Conservation (phyloP, 306 rosid species). For the Gastrolobium bilobum region DNA sequence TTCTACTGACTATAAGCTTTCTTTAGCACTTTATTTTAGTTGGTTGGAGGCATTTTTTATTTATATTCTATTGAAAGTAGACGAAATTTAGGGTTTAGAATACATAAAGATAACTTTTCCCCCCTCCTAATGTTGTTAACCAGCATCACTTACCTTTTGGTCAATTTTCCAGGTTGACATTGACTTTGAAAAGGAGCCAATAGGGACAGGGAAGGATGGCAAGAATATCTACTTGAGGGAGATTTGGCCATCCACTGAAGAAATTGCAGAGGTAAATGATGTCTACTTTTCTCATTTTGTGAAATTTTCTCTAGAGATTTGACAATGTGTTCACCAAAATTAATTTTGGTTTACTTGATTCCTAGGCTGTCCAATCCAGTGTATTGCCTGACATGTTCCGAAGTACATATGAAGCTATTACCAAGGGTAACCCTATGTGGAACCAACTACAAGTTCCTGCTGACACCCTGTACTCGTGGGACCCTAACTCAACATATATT, state of each 20-base stretch:
- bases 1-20: slow-evolving; percentile 24
- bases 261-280: slow-evolving; percentile 76
- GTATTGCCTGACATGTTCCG: slow-evolving; percentile 96
- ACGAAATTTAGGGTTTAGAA: slow-evolving; percentile 60
- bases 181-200: slow-evolving; percentile 90
- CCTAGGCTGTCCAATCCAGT: slow-evolving; percentile 90
- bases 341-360: slow-evolving; percentile 51
- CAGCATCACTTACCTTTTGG: slow-evolving; percentile 25
- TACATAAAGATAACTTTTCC: not conserved
- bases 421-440: slow-evolving; percentile 94
- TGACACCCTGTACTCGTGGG: slow-evolving; percentile 90
- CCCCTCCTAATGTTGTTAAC: not conserved
- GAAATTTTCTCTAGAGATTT: slow-evolving; percentile 24
- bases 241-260: slow-evolving; percentile 90
- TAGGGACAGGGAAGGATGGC: slow-evolving; percentile 93
- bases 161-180: slow-evolving; percentile 77
- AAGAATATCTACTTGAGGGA: slow-evolving; percentile 78
- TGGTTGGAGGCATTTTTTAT: slow-evolving; percentile 4
- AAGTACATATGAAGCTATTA: slow-evolving; percentile 90
- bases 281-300: slow-evolving; percentile 24
- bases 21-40: not conserved
- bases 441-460: slow-evolving; percentile 85
- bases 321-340: slow-evolving; percentile 14
- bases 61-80: slow-evolving; percentile 9
- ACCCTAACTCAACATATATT: slow-evolving; percentile 92